A percentile compares a stretch with the other conserved stretches of the same genome.
These are phyloP conservation scores for Oxyria digyna DNA, from an alignment of 148 eudicot genomes.

Conservation along the genomic window DNA sequence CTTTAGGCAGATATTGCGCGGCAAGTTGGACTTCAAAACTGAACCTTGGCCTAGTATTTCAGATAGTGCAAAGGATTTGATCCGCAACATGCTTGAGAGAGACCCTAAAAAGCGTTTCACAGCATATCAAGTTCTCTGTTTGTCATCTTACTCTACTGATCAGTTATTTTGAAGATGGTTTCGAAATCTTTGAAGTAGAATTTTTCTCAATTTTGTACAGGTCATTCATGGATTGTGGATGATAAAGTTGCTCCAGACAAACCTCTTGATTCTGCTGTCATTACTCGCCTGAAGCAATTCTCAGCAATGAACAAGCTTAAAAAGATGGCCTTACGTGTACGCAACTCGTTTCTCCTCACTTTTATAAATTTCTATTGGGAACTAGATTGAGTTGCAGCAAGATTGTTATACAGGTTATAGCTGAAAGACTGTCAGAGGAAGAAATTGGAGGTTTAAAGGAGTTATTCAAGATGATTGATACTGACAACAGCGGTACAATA, in stretches of 20 bases:
- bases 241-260: conserved; percentile 68
- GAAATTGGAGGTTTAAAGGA: conserved; percentile 33
- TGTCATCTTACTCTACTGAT: conserved; percentile 19
- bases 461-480: conserved; percentile 31
- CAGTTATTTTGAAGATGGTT: not conserved
- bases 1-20: conserved; percentile 60
- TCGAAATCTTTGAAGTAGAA: not conserved
- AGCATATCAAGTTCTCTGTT: conserved; percentile 68
- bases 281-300: conserved; percentile 65
- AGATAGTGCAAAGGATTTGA: conserved; percentile 62
- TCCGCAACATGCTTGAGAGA: conserved; percentile 60
- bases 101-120: conserved; percentile 47
- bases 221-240: conserved; percentile 79
- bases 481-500: conserved; percentile 29
- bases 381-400: not conserved
- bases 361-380: not conserved
- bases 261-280: conserved; percentile 65
- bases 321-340: conserved; percentile 73
- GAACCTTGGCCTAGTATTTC: conserved; percentile 76
- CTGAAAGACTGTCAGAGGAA: conserved; percentile 36
- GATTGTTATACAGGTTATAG: conserved; percentile 19
- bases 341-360: conserved; percentile 8
- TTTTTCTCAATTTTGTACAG: conserved; percentile 19
- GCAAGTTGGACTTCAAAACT: conserved; percentile 60
- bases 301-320: conserved; percentile 78